Conservation (phyloP, 2,329 filamentous ascomycete genomes). For the Aspergillus novoparasiticus region DNA sequence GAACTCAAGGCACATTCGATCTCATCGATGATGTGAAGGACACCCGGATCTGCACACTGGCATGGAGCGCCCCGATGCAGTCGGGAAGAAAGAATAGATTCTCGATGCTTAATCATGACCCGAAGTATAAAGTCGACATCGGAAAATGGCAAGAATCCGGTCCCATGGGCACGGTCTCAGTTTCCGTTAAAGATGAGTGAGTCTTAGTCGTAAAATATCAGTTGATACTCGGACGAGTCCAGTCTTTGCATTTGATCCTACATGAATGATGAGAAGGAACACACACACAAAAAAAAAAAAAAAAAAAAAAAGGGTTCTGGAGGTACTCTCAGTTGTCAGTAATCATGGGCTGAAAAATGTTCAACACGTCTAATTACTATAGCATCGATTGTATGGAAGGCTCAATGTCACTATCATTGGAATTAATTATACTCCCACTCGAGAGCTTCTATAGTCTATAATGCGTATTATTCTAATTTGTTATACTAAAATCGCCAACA, state of each 20-base stretch:
- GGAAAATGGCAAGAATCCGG: slow-evolving; percentile 14
- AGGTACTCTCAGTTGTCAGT: neutral
- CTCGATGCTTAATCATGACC: slow-evolving; percentile 9
- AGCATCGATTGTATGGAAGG: neutral
- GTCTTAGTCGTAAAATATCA: neutral
- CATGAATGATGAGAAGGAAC: neutral
- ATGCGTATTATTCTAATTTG: neutral
- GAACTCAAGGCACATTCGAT: slow-evolving; percentile 12
- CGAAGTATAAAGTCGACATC: slow-evolving; percentile 13
- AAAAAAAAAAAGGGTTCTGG: neutral
- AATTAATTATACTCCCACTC: neutral
- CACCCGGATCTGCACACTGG: slow-evolving; percentile 14
- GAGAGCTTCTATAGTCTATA: neutral
- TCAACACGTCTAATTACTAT: neutral
- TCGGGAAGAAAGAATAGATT: slow-evolving; percentile 13
- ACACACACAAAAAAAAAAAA: neutral
- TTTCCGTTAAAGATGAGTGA: slow-evolving; percentile 7
- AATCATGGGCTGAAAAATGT: neutral
- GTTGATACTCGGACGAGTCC: neutral
- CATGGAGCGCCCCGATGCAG: slow-evolving; percentile 16
- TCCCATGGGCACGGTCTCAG: slow-evolving; percentile 11
- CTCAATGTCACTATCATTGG: neutral
- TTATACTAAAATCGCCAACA: neutral
- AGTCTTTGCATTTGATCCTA: neutral
- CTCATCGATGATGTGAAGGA: slow-evolving; percentile 18